Percentiles rank a stretch among this genome's conserved stretches.
Evolutionary conservation across 371 early-diverging fungal species (phyloP).

Genomic region (Rhizopus sp.): DNA sequence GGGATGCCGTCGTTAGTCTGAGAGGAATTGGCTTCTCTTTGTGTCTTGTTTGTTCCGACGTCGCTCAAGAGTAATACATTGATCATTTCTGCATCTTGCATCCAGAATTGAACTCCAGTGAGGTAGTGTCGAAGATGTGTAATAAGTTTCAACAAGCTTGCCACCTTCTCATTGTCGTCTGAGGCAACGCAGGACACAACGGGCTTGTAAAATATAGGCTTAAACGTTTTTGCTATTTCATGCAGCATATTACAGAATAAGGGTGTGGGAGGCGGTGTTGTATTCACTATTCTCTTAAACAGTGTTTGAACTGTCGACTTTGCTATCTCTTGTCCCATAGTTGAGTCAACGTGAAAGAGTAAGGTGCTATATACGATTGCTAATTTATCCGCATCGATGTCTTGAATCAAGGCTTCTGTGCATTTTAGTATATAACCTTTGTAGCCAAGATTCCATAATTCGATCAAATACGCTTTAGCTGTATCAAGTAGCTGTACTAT

Average conservation of each 20-base stretch:
- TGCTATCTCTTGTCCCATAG: slow-evolving; percentile 34
- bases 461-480: slow-evolving; percentile 31
- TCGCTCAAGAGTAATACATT: slow-evolving; percentile 63
- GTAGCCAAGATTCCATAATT: slow-evolving; percentile 46
- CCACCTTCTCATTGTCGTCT: slow-evolving; percentile 52
- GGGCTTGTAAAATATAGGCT: slow-evolving; percentile 53
- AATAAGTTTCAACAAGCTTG: slow-evolving; percentile 45
- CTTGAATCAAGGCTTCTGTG: slow-evolving; percentile 32
- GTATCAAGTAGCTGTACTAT: not conserved
- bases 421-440: slow-evolving; percentile 32
- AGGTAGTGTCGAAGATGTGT: slow-evolving; percentile 53
- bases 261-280: slow-evolving; percentile 31
- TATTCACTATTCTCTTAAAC: slow-evolving; percentile 28
- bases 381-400: slow-evolving; percentile 22
- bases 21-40: slow-evolving; percentile 2
- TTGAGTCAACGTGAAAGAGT: slow-evolving; percentile 27
- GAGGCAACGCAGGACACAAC: slow-evolving; percentile 65
- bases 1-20: not conserved
- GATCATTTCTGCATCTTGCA: slow-evolving; percentile 70
- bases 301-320: slow-evolving; percentile 36
- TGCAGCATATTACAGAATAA: slow-evolving; percentile 42
- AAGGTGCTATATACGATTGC: slow-evolving; percentile 34
- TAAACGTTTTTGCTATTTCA: slow-evolving; percentile 41
- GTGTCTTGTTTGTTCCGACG: slow-evolving; percentile 34
- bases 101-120: slow-evolving; percentile 61